A percentile compares a stretch with the other conserved stretches of the same genome.
Conservation (phyloP, 805 yeast species). For the Candida corydali region DNA sequence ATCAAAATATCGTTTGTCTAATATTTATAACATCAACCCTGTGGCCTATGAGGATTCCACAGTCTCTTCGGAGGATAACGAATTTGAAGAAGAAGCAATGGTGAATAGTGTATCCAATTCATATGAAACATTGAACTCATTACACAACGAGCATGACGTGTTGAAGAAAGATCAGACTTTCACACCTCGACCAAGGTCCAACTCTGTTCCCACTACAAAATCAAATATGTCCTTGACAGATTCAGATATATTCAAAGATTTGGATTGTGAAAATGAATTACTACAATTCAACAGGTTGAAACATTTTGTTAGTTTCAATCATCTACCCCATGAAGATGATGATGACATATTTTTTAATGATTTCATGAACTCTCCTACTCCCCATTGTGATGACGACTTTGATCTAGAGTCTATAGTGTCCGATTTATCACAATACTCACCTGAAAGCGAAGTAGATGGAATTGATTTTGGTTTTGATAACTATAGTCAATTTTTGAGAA, state of each 20-base stretch:
- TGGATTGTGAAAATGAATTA: conserved; percentile 13
- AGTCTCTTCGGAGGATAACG: conserved; percentile 5
- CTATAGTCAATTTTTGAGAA: conserved; percentile 28
- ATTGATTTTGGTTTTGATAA: conserved; percentile 17
- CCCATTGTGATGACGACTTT: conserved; percentile 12
- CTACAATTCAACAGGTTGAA: conserved; percentile 16
- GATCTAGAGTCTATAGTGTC: conserved; percentile 16
- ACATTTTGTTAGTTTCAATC: conserved; percentile 19
- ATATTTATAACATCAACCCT: conserved; percentile 35
- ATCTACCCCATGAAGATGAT: conserved; percentile 5
- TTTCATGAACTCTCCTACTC: conserved; percentile 7
- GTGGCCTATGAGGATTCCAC: conserved; percentile 18
- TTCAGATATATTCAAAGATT: conserved; percentile 11
- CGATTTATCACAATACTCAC: conserved; percentile 20
- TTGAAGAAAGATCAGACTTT: conserved; percentile 1
- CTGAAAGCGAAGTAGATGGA: conserved; percentile 6
- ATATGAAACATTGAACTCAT: conserved; percentile 7
- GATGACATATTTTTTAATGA: conserved; percentile 8
- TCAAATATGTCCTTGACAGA: conserved; percentile 4
- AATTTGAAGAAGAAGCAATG: conserved; percentile 5
- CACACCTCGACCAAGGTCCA: conserved; percentile 12
- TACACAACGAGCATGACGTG: conserved; percentile 3
- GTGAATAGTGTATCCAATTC: conserved; percentile 7
- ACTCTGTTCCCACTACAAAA: conserved; percentile 17
- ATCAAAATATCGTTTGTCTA: conserved; percentile 36